phyloP scores from a whole-genome alignment of 805 yeast genomes.

The Kazachstania africana region DNA sequence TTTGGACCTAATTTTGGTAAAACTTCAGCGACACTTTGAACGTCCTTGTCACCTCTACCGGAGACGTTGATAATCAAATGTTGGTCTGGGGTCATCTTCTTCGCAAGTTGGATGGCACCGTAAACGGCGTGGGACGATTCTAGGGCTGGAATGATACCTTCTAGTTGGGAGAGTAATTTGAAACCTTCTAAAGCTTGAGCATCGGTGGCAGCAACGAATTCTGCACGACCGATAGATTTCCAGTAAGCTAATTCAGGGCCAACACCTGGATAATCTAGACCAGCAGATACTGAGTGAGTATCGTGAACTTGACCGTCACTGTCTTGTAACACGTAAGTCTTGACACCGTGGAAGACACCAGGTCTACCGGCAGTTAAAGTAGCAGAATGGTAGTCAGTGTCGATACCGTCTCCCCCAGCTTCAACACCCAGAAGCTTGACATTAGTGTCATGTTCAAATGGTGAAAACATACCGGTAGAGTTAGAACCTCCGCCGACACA shows the following conservation, averaged over 20 bases:
- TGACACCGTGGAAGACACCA: constrained; percentile 98
- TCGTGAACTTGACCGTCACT: constrained; percentile 93
- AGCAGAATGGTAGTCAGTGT: constrained; percentile 84
- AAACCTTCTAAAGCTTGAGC: constrained; percentile 92
- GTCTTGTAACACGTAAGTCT: constrained; percentile 84
- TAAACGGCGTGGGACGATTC: constrained; percentile 94
- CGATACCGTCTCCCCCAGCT: constrained; percentile 97
- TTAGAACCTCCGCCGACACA: constrained; percentile 99
- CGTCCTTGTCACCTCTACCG: constrained; percentile 99
- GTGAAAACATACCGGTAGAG: constrained; percentile 90
- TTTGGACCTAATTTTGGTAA: constrained; percentile 81
- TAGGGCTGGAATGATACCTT: constrained; percentile 97
- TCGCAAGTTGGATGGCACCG: constrained; percentile 84
- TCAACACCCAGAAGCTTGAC: constrained; percentile 89
- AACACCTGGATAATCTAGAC: constrained; percentile 97
- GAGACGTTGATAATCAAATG: constrained; percentile 81
- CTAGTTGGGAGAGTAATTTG: constrained; percentile 76
- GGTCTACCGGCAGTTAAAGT: constrained; percentile 90
- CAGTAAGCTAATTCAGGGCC: constrained; percentile 96
- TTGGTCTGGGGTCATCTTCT: constrained; percentile 67
- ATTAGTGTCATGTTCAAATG: constrained; percentile 69
- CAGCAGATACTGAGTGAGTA: constrained; percentile 97
- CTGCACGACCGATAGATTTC: constrained; percentile 89
- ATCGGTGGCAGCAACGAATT: constrained; percentile 85
- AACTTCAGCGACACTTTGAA: constrained; percentile 91